phyloP scores from a whole-genome alignment of 1,284 basidiomycete species.

The Lentinus polychrous region DNA sequence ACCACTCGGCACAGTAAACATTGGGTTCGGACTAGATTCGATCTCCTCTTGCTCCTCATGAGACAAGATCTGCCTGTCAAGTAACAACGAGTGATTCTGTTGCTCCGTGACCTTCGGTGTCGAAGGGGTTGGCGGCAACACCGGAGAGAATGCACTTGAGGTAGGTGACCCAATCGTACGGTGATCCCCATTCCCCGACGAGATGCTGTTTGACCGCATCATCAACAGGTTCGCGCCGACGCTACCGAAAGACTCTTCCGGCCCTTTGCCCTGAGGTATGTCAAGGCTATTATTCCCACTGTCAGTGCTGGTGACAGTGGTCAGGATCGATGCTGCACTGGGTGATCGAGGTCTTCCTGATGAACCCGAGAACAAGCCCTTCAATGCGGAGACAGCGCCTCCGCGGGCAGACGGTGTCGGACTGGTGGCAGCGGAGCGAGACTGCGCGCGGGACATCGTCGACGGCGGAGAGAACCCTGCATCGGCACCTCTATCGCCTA shows the following conservation, averaged over 20 bases:
- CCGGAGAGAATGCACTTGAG: slow-evolving; percentile 7
- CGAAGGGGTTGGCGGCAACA: slow-evolving; percentile 17
- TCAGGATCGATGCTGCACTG: slow-evolving; percentile 24
- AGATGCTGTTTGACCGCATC: slow-evolving; percentile 33
- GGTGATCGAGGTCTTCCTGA: slow-evolving; percentile 48
- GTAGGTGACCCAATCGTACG: slow-evolving; percentile 11
- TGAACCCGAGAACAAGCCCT: slow-evolving; percentile 43
- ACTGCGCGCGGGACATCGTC: slow-evolving; percentile 11
- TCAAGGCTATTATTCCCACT: slow-evolving; percentile 7
- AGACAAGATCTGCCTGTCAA: slow-evolving; percentile 47
- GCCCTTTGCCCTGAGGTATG: slow-evolving; percentile 17
- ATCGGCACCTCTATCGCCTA: slow-evolving; percentile 3
- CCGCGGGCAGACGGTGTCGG: not conserved
- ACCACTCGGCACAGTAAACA: slow-evolving; percentile 11
- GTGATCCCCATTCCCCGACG: slow-evolving; percentile 18
- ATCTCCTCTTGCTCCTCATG: slow-evolving; percentile 29
- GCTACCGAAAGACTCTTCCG: slow-evolving; percentile 44
- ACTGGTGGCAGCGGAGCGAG: slow-evolving; percentile 1
- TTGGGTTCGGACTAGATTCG: slow-evolving; percentile 1
- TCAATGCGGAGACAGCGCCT: slow-evolving; percentile 39
- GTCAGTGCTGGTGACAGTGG: slow-evolving; percentile 7
- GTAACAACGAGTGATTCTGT: slow-evolving; percentile 9
- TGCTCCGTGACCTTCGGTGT: slow-evolving; percentile 12
- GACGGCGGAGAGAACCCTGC: slow-evolving; percentile 9
- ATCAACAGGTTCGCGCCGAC: slow-evolving; percentile 49